Evolutionary conservation across 768 basidiomycete species (phyloP).

Genomic region (Tylopilus subfusipes): DNA sequence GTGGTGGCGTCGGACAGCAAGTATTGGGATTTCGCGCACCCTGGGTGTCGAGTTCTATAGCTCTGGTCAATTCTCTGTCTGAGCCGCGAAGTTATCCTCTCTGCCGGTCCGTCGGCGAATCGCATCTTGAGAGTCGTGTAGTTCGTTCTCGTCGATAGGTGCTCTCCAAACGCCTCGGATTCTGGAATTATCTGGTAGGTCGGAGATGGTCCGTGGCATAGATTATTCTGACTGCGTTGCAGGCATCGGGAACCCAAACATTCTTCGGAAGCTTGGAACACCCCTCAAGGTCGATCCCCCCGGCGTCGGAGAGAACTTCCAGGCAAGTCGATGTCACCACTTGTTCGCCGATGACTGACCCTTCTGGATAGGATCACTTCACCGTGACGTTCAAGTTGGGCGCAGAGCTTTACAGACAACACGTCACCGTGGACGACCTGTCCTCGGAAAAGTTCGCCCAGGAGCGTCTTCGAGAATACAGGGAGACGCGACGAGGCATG

Average conservation of each 20-base stretch:
- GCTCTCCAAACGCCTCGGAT: constrained; percentile 34
- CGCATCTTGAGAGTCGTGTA: background rate
- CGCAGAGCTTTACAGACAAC: constrained; percentile 11
- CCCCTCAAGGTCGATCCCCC: constrained; percentile 32
- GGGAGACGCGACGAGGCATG: constrained; percentile 6
- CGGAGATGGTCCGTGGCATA: too few relatives aligned
- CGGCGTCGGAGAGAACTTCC: constrained; percentile 23
- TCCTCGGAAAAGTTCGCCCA: constrained; percentile 7
- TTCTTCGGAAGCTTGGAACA: constrained; percentile 17
- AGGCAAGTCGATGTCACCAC: too few relatives aligned
- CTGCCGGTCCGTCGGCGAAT: constrained; percentile 8
- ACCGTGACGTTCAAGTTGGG: constrained; percentile 12
- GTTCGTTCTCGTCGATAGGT: constrained; percentile 9
- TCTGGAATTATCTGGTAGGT: constrained; percentile 31
- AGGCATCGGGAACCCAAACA: constrained; percentile 13
- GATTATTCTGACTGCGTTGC: background rate
- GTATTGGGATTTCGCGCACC: constrained; percentile 6
- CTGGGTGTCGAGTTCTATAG: constrained; percentile 22
- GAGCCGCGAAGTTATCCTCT: constrained; percentile 20
- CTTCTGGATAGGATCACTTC: constrained; percentile 10
- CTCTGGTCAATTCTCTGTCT: constrained; percentile 15
- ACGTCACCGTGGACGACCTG: constrained; percentile 12
- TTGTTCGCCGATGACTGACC: constrained; percentile 11
- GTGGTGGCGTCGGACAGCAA: constrained; percentile 13
- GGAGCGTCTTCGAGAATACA: constrained; percentile 10